phyloP scores from a whole-genome alignment of 805 yeast species.

The Metschnikowia cerradonensis region DNA sequence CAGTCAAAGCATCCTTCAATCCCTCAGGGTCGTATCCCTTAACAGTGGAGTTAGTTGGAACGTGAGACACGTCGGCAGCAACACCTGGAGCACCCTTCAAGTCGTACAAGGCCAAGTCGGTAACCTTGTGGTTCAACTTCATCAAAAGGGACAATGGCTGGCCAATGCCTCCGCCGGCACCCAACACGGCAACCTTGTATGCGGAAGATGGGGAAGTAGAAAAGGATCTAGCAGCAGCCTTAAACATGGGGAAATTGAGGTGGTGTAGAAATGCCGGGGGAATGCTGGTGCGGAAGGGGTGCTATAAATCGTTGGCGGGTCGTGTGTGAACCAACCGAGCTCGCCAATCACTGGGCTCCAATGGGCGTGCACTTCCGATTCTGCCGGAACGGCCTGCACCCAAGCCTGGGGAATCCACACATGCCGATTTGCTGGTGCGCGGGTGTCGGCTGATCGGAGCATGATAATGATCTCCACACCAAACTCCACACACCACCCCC shows the following conservation, averaged over 20 bases:
- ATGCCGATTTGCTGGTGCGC: background rate
- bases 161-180: conserved; percentile 95
- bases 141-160: conserved; percentile 58
- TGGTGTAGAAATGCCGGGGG: background rate
- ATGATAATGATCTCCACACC: too few relatives aligned
- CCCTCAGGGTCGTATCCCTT: conserved; percentile 84
- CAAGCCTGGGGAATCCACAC: background rate
- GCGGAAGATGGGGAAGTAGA: conserved; percentile 62
- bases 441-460: background rate
- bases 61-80: conserved; percentile 92
- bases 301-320: conserved; percentile 3
- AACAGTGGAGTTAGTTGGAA: conserved; percentile 88
- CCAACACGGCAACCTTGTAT: conserved; percentile 71
- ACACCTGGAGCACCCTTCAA: conserved; percentile 93
- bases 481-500: too few relatives aligned
- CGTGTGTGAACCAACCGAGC: conserved; percentile 1
- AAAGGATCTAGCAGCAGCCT: conserved; percentile 58
- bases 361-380: background rate
- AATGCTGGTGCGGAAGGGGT: conserved; percentile 1
- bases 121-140: conserved; percentile 85
- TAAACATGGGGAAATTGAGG: conserved; percentile 42
- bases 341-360: conserved; percentile 8
- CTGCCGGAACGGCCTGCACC: conserved; percentile 3
- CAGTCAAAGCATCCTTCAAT: conserved; percentile 64
- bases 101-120: conserved; percentile 83